Percentiles rank a stretch among this genome's conserved stretches.
Evolutionary conservation across 495 filamentous ascomycete species (phyloP).

Genomic region (Penicilliopsis zonata): DNA sequence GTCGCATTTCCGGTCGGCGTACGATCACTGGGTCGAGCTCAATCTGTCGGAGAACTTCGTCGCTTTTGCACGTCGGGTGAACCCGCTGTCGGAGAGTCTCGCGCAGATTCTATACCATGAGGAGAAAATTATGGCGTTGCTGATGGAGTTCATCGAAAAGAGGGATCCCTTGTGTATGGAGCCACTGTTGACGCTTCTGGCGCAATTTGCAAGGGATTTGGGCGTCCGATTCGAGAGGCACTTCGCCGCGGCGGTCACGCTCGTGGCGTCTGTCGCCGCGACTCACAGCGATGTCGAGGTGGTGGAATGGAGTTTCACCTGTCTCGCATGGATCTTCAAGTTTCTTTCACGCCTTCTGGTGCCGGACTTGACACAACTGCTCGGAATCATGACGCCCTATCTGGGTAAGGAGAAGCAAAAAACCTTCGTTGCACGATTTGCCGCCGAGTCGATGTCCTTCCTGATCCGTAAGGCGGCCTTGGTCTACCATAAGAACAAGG

Average conservation of each 20-base stretch:
- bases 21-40: conserved; percentile 82
- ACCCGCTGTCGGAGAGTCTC: conserved; percentile 73
- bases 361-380: conserved; percentile 72
- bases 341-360: conserved; percentile 80
- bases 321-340: conserved; percentile 92
- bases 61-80: conserved; percentile 57
- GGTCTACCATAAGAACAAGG: conserved; percentile 55
- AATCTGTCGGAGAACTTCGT: conserved; percentile 76
- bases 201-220: conserved; percentile 86
- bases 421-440: conserved; percentile 75
- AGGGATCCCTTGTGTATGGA: conserved; percentile 68
- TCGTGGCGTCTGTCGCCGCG: conserved; percentile 54
- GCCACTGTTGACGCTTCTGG: conserved; percentile 69
- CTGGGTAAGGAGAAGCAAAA: conserved; percentile 76
- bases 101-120: conserved; percentile 84
- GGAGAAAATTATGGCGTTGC: conserved; percentile 64
- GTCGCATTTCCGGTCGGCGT: conserved; percentile 70
- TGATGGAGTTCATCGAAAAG: conserved; percentile 67
- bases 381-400: conserved; percentile 70
- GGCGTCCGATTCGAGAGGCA: conserved; percentile 81
- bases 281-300: conserved; percentile 59
- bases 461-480: conserved; percentile 77
- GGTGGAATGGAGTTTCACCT: conserved; percentile 93
- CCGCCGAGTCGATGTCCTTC: conserved; percentile 91
- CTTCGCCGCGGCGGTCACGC: conserved; percentile 55